Evolutionary conservation across 2,329 filamentous ascomycete species (phyloP).

Genomic region (Coniosporium tulheliwenetii): DNA sequence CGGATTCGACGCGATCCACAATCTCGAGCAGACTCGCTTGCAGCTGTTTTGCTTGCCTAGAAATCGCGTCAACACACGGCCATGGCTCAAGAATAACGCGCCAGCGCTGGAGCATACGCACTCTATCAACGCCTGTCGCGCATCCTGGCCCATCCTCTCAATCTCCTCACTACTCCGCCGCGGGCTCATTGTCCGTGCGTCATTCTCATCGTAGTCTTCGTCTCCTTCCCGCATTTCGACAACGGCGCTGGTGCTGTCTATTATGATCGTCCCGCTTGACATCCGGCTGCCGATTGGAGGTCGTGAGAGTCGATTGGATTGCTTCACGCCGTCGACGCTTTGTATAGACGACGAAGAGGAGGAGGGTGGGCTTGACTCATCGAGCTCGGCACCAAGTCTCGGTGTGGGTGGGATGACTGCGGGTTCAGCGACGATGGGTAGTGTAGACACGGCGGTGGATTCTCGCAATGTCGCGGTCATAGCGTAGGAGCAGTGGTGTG

Average conservation of each 20-base stretch:
- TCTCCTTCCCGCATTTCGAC: constrained; percentile 49
- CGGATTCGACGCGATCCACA: constrained; percentile 85
- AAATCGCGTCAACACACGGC: background rate
- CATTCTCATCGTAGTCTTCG: constrained; percentile 66
- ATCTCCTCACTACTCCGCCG: constrained; percentile 81
- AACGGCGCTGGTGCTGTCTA: constrained; percentile 55
- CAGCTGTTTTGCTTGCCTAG: constrained; percentile 71
- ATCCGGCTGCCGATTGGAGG: constrained; percentile 23
- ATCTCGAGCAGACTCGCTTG: constrained; percentile 83
- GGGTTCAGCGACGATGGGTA: background rate
- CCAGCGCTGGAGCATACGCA: constrained; percentile 30
- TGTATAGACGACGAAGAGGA: background rate
- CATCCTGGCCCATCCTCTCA: constrained; percentile 71
- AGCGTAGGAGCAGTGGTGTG: too few species aligned
- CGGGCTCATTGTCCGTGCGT: constrained; percentile 90
- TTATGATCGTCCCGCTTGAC: constrained; percentile 62
- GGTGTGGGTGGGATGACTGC: background rate
- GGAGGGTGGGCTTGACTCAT: background rate
- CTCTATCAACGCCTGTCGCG: constrained; percentile 49
- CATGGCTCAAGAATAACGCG: background rate
- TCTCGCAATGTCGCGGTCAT: too few species aligned
- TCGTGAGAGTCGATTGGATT: background rate
- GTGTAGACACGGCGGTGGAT: too few species aligned
- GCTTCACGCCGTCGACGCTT: constrained; percentile 13
- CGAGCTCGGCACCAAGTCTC: background rate